phyloP scores from a whole-genome alignment of 176 grass and related monocot genomes.

The Triticum dicoccoides region DNA sequence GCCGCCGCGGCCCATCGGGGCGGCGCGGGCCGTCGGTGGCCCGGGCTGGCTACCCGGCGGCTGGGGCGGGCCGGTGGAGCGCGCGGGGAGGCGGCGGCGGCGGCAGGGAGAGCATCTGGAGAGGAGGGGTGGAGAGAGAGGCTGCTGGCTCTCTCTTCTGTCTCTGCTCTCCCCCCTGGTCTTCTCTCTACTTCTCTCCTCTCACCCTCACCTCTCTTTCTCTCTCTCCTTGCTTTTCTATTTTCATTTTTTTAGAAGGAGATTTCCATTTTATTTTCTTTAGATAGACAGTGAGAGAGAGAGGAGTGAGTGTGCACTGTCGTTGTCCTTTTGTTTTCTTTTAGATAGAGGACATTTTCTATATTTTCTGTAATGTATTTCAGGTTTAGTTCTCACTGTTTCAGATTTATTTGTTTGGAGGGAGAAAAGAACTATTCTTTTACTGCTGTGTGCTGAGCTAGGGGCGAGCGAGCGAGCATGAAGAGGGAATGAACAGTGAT shows the following conservation, averaged over 20 bases:
- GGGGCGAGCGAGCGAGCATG: background rate
- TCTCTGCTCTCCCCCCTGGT: background rate
- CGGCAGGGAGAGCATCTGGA: slow-evolving; percentile 38
- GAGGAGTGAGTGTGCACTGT: background rate
- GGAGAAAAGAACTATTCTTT: background rate
- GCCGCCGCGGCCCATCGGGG: slow-evolving; percentile 44
- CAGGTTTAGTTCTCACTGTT: background rate
- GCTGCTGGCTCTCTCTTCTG: background rate
- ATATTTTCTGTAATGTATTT: background rate
- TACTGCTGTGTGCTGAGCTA: background rate
- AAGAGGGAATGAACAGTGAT: slow-evolving; percentile 16
- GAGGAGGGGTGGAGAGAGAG: background rate
- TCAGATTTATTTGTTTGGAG: too few relatives aligned
- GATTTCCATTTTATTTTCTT: background rate
- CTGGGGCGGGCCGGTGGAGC: background rate
- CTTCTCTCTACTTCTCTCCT: background rate
- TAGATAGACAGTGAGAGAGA: background rate
- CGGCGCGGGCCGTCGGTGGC: slow-evolving; percentile 13
- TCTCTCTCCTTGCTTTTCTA: background rate
- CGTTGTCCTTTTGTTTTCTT: background rate
- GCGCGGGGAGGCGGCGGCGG: slow-evolving; percentile 14
- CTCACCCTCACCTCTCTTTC: background rate
- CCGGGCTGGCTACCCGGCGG: slow-evolving; percentile 21
- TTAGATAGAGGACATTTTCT: background rate
- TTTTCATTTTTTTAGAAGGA: background rate